Evolutionary conservation across 371 early-diverging fungal genomes (phyloP).

Genomic region (Coemansia linderi): DNA sequence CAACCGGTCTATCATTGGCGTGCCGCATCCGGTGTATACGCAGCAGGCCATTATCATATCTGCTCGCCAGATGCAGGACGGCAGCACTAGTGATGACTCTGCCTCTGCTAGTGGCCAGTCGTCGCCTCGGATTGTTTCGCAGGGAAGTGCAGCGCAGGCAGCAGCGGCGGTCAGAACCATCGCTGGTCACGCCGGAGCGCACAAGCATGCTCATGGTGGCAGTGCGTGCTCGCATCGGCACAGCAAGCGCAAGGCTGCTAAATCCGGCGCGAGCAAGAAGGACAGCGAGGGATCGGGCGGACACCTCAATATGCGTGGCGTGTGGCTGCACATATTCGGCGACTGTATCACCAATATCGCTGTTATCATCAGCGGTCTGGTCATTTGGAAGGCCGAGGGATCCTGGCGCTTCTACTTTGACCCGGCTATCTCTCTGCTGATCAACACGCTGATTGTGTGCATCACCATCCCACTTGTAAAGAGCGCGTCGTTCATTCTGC

Average conservation of each 20-base stretch:
- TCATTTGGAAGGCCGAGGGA: conserved; percentile 74
- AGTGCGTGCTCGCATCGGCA: conserved; percentile 10
- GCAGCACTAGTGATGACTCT: conserved; percentile 10
- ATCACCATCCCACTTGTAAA: conserved; percentile 72
- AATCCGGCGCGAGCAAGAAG: not conserved
- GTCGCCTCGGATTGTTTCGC: conserved; percentile 13
- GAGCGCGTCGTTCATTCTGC: conserved; percentile 76
- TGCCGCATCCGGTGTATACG: conserved; percentile 52
- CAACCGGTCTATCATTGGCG: conserved; percentile 52
- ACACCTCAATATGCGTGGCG: conserved; percentile 87
- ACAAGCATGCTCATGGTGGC: not conserved
- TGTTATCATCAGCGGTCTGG: conserved; percentile 81
- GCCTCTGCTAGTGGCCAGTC: conserved; percentile 22
- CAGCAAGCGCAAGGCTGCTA: conserved; percentile 1
- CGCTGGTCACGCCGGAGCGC: conserved; percentile 2
- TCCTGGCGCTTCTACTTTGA: conserved; percentile 78
- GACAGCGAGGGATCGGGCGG: conserved; percentile 37
- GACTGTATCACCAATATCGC: conserved; percentile 93
- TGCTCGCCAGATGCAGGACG: conserved; percentile 45
- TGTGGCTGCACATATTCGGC: conserved; percentile 93
- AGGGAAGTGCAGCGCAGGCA: not conserved
- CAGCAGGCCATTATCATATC: conserved; percentile 53
- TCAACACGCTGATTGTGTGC: conserved; percentile 65
- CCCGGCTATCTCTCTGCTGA: conserved; percentile 70
- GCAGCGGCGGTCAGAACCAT: not conserved